Conservation (phyloP, 2,329 filamentous ascomycete genomes). For the Calycina herbarum region DNA sequence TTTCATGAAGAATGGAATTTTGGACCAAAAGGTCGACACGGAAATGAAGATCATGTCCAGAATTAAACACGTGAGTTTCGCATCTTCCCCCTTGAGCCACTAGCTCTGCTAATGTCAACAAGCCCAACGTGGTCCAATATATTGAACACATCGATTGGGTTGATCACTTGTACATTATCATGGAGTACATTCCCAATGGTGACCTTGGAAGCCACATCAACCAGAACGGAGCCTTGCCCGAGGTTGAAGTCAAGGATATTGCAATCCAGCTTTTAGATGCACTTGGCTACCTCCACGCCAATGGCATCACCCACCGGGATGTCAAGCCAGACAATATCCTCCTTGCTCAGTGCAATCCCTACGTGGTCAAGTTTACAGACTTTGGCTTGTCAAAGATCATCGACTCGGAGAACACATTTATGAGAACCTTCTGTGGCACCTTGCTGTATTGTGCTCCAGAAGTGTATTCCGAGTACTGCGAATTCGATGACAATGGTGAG, state of each 20-base stretch:
- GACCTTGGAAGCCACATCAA: conserved; percentile 76
- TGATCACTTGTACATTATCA: conserved; percentile 87
- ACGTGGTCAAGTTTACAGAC: conserved; percentile 88
- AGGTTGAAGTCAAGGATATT: conserved; percentile 69
- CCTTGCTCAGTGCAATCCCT: conserved; percentile 69
- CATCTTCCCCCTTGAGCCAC: background rate
- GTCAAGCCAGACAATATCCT: conserved; percentile 98
- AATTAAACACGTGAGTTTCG: conserved; percentile 70
- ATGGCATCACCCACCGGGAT: conserved; percentile 95
- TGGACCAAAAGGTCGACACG: conserved; percentile 91
- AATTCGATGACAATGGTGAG: conserved; percentile 68
- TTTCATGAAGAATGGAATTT: conserved; percentile 87
- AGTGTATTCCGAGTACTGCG: conserved; percentile 75
- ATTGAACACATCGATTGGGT: conserved; percentile 84
- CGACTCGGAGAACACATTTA: conserved; percentile 83
- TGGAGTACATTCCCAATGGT: conserved; percentile 85
- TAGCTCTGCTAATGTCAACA: conserved; percentile 24
- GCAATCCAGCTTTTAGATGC: conserved; percentile 77
- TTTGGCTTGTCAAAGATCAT: conserved; percentile 96
- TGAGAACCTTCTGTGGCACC: conserved; percentile 96
- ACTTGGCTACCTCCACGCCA: conserved; percentile 79
- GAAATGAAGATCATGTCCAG: conserved; percentile 95
- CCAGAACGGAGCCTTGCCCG: conserved; percentile 61
- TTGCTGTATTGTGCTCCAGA: conserved; percentile 95
- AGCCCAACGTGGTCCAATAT: conserved; percentile 89